Evolutionary conservation across 2,329 filamentous ascomycete genomes (phyloP).

Genomic region (Colletotrichum siamense): DNA sequence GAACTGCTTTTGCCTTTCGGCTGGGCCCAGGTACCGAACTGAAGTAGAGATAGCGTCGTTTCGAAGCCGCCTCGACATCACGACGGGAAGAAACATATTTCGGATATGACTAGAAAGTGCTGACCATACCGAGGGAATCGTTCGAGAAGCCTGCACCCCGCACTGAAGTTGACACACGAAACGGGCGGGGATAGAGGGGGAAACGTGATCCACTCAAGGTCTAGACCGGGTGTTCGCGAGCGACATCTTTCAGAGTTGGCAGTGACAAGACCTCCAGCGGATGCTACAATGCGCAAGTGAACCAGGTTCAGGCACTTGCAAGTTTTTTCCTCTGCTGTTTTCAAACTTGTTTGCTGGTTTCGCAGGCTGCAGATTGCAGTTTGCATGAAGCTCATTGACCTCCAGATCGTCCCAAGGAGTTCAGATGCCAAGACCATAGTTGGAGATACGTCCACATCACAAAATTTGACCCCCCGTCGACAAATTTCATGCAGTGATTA

Average conservation of each 20-base stretch:
- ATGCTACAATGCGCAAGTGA: background rate
- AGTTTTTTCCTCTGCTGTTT: background rate
- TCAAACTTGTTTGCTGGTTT: background rate
- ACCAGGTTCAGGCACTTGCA: background rate
- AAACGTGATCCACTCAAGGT: background rate
- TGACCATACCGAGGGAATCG: background rate
- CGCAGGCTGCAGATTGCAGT: background rate
- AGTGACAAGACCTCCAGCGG: background rate
- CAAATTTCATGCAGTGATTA: background rate
- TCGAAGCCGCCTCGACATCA: background rate
- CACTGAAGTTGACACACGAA: background rate
- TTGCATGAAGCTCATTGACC: constrained; percentile 1
- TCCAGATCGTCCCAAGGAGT: constrained; percentile 1
- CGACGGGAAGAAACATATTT: background rate
- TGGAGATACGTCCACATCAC: background rate
- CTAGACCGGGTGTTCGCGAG: background rate
- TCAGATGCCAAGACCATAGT: background rate
- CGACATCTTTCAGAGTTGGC: background rate
- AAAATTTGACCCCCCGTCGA: background rate
- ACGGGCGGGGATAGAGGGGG: background rate
- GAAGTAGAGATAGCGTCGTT: background rate
- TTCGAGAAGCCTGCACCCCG: background rate
- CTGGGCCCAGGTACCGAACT: background rate
- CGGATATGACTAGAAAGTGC: background rate
- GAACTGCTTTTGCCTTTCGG: background rate